These are phyloP conservation scores for Eimeria sp. DNA, from an alignment of 169 alveolate species.

Conservation along the genomic window DNA sequence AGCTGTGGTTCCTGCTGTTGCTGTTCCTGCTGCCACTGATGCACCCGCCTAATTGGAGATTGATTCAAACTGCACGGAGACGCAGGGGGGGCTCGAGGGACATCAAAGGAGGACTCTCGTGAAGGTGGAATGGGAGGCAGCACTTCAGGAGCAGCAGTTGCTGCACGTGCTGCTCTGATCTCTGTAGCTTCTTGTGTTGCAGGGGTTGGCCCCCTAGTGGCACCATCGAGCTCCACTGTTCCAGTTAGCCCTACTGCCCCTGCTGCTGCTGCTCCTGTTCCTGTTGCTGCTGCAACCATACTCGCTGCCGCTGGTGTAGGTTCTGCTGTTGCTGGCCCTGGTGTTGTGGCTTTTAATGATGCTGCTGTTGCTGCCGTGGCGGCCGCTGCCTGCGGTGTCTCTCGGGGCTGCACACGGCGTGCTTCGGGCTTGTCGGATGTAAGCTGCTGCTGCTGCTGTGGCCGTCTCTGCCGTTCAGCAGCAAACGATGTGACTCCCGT, in stretches of 20 bases:
- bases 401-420: not conserved
- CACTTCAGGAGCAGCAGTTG: not conserved
- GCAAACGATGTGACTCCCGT: not conserved
- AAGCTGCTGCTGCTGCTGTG: conserved; percentile 41
- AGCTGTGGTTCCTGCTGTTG: conserved; percentile 13
- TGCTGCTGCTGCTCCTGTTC: conserved; percentile 17
- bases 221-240: not conserved
- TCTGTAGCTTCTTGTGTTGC: not conserved
- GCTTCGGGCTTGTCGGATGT: not conserved
- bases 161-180: not conserved
- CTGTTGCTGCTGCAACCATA: not conserved
- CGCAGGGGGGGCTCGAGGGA: conserved; percentile 45
- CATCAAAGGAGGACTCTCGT: not conserved
- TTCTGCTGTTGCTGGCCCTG: conserved; percentile 2
- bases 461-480: not conserved
- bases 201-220: not conserved
- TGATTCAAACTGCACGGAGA: conserved; percentile 36
- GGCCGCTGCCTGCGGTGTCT: conserved; percentile 1
- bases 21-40: conserved; percentile 22
- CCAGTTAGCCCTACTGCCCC: not conserved
- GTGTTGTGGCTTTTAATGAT: not conserved
- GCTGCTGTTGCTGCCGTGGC: conserved; percentile 5
- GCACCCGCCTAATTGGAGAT: not conserved
- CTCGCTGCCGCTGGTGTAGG: not conserved
- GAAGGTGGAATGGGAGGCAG: not conserved